Percentiles rank a stretch among this genome's conserved stretches.
These are phyloP conservation scores for Melastoma malabathricum DNA, from an alignment of 345 rosid species.

Conservation along the genomic window DNA sequence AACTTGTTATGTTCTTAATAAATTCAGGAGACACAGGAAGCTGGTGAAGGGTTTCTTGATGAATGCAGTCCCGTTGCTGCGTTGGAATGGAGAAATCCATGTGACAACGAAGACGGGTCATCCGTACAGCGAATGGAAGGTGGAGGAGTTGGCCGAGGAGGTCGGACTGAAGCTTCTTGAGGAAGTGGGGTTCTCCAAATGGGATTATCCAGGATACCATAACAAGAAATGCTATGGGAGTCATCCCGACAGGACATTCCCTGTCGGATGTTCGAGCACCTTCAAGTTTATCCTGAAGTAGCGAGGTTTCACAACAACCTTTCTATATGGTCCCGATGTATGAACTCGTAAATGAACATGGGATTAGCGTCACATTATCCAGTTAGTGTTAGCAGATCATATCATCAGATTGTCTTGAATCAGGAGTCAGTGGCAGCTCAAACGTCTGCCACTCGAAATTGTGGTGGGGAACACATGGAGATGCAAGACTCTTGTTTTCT, in stretches of 20 bases:
- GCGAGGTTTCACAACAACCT: too few relatives aligned
- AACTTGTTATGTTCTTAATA: too few relatives aligned
- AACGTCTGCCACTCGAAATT: too few relatives aligned
- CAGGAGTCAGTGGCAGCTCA: too few relatives aligned
- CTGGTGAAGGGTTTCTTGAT: slow-evolving; percentile 35
- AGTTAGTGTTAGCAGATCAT: too few relatives aligned
- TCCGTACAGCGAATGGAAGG: slow-evolving; percentile 35
- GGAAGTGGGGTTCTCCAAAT: background rate
- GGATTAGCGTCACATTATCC: too few relatives aligned
- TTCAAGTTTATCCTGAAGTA: too few relatives aligned
- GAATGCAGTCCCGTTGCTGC: slow-evolving; percentile 25
- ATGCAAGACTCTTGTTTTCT: too few relatives aligned
- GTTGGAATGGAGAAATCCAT: slow-evolving; percentile 38
- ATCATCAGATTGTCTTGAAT: too few relatives aligned
- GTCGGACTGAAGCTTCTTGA: background rate
- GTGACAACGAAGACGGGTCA: slow-evolving; percentile 33
- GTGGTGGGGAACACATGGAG: too few relatives aligned
- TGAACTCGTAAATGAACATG: too few relatives aligned
- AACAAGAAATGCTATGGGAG: slow-evolving; percentile 34
- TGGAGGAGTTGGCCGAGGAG: slow-evolving; percentile 19
- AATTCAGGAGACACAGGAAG: slow-evolving; percentile 20
- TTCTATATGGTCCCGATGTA: too few relatives aligned
- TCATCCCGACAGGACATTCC: slow-evolving; percentile 13
- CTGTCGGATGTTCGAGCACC: slow-evolving; percentile 15
- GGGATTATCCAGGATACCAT: slow-evolving; percentile 23